phyloP scores from a whole-genome alignment of 2,329 filamentous ascomycete genomes.

The Colletotrichum spaethianum region DNA sequence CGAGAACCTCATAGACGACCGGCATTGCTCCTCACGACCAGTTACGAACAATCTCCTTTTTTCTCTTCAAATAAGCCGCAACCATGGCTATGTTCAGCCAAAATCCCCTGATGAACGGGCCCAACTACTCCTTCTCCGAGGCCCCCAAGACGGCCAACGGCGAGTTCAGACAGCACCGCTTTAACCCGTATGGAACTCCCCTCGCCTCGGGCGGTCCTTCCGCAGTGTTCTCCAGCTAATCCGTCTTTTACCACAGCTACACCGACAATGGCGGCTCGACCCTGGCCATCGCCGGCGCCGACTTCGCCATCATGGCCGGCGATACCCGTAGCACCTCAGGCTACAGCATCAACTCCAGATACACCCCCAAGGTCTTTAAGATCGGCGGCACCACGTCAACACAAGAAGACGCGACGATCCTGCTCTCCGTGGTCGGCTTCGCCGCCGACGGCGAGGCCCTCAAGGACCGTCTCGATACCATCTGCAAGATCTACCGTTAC shows the following conservation, averaged over 20 bases:
- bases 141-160: constrained; percentile 67
- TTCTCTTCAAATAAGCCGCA: constrained; percentile 42
- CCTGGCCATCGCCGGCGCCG: constrained; percentile 91
- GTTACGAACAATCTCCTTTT: constrained; percentile 5
- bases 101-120: constrained; percentile 77
- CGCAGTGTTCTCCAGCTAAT: constrained; percentile 10
- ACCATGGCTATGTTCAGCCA: constrained; percentile 79
- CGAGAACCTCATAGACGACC: constrained; percentile 10
- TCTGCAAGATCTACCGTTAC: constrained; percentile 99
- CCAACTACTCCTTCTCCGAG: constrained; percentile 78
- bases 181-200: constrained; percentile 82
- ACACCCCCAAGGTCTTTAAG: constrained; percentile 95
- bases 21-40: neutral
- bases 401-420: constrained; percentile 86
- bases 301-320: constrained; percentile 97
- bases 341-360: constrained; percentile 99
- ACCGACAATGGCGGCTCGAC: constrained; percentile 98
- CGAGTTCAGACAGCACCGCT: constrained; percentile 81
- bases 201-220: neutral
- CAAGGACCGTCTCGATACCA: constrained; percentile 91
- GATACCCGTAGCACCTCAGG: constrained; percentile 96
- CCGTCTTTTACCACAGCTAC: constrained; percentile 72
- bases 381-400: constrained; percentile 92
- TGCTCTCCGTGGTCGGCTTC: constrained; percentile 95
- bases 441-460: constrained; percentile 94